A percentile compares a stretch with the other conserved stretches of the same genome.
Conservation (phyloP, 495 filamentous ascomycete species). For the Cryomyces antarcticus region DNA sequence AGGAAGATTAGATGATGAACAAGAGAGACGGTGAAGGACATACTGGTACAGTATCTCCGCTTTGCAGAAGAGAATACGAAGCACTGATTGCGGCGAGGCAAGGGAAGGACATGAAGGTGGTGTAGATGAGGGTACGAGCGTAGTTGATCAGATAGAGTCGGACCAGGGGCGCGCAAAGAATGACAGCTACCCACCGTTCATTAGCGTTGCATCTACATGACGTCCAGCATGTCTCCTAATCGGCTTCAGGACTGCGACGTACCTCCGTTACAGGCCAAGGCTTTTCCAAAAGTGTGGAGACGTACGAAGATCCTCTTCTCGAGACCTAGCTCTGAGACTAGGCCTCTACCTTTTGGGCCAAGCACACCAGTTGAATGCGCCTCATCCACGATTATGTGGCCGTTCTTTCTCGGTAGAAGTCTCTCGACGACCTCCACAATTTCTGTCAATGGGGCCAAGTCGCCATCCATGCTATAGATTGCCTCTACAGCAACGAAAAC, state of each 20-base stretch:
- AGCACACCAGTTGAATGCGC: constrained; percentile 54
- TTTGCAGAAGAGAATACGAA: constrained; percentile 27
- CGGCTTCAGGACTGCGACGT: constrained; percentile 7
- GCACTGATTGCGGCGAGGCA: constrained; percentile 28
- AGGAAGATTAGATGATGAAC: not conserved
- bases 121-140: constrained; percentile 38
- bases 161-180: constrained; percentile 25
- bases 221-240: too few species aligned
- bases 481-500: constrained; percentile 52
- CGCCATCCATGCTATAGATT: constrained; percentile 77
- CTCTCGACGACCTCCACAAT: constrained; percentile 36
- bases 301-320: constrained; percentile 46
- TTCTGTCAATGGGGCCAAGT: constrained; percentile 40
- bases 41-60: constrained; percentile 21
- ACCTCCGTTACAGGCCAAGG: constrained; percentile 54
- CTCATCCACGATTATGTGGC: constrained; percentile 57
- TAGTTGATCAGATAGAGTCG: constrained; percentile 44
- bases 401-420: constrained; percentile 35
- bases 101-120: constrained; percentile 35
- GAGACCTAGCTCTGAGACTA: constrained; percentile 46
- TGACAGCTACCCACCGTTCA: constrained; percentile 3
- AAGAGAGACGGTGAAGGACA: not conserved
- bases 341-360: constrained; percentile 39
- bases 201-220: not conserved
- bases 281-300: constrained; percentile 62